Evolutionary conservation across 768 basidiomycete genomes (phyloP), one percentile per base, ranked within the genome.

Genomic region (Pluteus cervinus): DNA sequence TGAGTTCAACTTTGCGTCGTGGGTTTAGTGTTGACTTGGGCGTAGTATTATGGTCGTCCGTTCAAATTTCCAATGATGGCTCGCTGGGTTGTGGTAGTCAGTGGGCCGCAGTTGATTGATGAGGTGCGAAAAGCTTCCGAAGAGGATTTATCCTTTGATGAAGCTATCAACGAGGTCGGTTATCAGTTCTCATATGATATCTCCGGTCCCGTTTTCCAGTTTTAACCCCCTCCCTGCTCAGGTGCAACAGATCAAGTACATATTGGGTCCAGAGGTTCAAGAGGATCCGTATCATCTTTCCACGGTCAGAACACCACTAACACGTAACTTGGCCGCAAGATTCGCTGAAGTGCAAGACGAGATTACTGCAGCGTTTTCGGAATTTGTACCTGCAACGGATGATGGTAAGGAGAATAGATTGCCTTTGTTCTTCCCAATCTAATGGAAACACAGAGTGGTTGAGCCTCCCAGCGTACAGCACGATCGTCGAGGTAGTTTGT

Each of bases 51-150:
- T 17, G 47, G 49, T 24, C 41, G 44, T 24, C 39, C 54, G 4
- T 77, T 73, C 54, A 69, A 66, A 50, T 54, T 76, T 4, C 53
- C 73, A 0, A 55, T 56, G 29, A 48, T 69, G 28, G 56, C 66
- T 25, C 54, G 60, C 33, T 77, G 75, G 75, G 41, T 65, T 10
- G 58, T 75, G 15, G 49, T 75, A 6, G 53, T 68, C 17, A 60
- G 62, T 6, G 65, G 69, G 1, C 52, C 54, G 1, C 43, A 54
- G 17, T 54, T 61, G 23, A 54, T 71, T n/a, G 68, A 74, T 4
- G 69, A 74, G 29, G 45, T 76, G 20, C 62, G 66, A 29, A 66
- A 54, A 41, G 65, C 67, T n/a, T 57, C 65, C 4, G 71, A 73
- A 33, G 58, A 69, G n/a, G 58, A 61, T 17, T 52, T 75, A 4